Evolutionary conservation across 2,329 filamentous ascomycete genomes (phyloP).

Genomic region (Ascomycota sp.): DNA sequence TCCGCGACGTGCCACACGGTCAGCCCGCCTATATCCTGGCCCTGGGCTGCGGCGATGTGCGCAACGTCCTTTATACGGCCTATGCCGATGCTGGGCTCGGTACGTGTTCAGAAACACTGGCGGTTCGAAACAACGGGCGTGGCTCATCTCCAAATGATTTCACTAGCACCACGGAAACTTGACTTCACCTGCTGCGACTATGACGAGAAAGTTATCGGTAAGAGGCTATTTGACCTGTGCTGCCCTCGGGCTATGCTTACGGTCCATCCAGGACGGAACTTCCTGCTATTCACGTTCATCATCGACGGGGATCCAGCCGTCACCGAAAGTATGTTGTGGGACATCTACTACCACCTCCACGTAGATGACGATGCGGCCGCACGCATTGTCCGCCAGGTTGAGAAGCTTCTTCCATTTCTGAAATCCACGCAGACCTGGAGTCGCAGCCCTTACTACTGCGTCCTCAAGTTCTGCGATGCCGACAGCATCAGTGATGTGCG

Average conservation of each 20-base stretch:
- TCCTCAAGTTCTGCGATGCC: conserved; percentile 25
- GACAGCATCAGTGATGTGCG: conserved; percentile 20
- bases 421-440: conserved; percentile 21
- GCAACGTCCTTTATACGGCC: conserved; percentile 31
- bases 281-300: conserved; percentile 27
- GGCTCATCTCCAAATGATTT: conserved; percentile 4
- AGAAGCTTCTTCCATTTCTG: conserved; percentile 18
- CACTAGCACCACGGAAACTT: conserved; percentile 17
- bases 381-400: conserved; percentile 18
- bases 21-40: conserved; percentile 26
- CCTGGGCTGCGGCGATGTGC: conserved; percentile 32
- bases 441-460: conserved; percentile 17
- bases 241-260: not conserved
- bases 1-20: conserved; percentile 23
- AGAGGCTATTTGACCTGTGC: conserved; percentile 1
- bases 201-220: conserved; percentile 26
- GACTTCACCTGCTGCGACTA: conserved; percentile 35
- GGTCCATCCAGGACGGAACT: conserved; percentile 26
- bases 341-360: conserved; percentile 31
- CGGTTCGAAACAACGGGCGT: not conserved
- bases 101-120: conserved; percentile 6
- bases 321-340: conserved; percentile 19
- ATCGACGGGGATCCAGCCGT: conserved; percentile 15
- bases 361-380: conserved; percentile 16
- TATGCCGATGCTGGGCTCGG: conserved; percentile 18